phyloP scores from a whole-genome alignment of 73 alveolate species.

The Paramecium sonneborni region DNA sequence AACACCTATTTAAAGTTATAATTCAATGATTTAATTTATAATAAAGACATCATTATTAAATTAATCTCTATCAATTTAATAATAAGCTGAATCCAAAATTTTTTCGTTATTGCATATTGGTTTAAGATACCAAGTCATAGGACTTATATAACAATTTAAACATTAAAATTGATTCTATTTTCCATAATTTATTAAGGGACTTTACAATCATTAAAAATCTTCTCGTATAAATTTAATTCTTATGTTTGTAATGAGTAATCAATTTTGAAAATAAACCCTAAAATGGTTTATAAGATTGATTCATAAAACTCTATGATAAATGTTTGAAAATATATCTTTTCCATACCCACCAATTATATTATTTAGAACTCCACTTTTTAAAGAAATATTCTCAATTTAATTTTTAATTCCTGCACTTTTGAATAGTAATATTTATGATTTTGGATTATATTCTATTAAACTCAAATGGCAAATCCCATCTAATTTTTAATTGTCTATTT shows the following conservation, averaged over 20 bases:
- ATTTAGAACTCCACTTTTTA: neutral
- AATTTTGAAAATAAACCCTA: neutral
- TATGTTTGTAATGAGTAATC: neutral
- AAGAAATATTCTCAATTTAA: neutral
- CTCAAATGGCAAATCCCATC: neutral
- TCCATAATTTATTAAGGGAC: too few relatives aligned
- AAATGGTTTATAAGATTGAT: neutral
- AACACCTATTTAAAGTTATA: neutral
- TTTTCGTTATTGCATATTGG: neutral
- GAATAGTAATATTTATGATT: neutral
- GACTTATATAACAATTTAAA: neutral
- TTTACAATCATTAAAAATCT: neutral
- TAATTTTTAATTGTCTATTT: neutral
- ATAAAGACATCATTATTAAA: neutral
- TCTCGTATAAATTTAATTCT: neutral
- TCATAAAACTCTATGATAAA: neutral
- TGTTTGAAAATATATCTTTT: neutral
- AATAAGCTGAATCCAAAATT: neutral
- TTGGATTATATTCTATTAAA: neutral
- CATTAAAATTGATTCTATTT: neutral
- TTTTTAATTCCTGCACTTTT: neutral
- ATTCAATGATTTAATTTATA: neutral
- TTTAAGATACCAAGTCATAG: neutral
- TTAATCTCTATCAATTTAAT: neutral
- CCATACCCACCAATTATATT: neutral